Evolutionary conservation across 805 yeast species (phyloP).

Genomic region (Maudiozyma bulderi): DNA sequence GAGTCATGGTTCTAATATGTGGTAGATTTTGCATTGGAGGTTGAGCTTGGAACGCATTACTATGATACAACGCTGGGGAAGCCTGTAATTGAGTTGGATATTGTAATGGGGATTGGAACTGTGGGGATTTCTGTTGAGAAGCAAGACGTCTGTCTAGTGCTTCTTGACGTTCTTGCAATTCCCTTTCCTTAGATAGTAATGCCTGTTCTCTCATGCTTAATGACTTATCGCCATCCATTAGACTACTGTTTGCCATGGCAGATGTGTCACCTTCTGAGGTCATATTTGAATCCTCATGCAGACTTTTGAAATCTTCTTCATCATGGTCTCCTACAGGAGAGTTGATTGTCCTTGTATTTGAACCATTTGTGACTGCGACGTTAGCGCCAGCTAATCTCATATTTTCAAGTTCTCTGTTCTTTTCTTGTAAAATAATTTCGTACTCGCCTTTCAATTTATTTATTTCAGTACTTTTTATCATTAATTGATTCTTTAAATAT

Average conservation of each 20-base stretch:
- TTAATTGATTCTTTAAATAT: background rate
- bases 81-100: conserved; percentile 4
- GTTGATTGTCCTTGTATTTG: background rate
- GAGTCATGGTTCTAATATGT: conserved; percentile 1
- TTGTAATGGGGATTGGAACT: conserved; percentile 5
- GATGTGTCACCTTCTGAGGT: background rate
- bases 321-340: background rate
- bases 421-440: background rate
- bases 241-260: conserved; percentile 1
- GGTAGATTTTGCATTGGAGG: conserved; percentile 3
- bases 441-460: background rate
- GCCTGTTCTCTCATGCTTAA: conserved; percentile 21
- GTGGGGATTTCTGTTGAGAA: conserved; percentile 4
- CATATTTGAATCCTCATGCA: background rate
- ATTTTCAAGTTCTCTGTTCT: background rate
- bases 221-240: conserved; percentile 1
- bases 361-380: background rate
- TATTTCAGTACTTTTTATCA: background rate
- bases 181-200: conserved; percentile 21
- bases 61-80: conserved; percentile 1
- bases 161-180: conserved; percentile 24
- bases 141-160: conserved; percentile 19
- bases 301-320: background rate
- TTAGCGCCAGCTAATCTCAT: background rate
- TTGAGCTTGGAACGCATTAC: background rate